Evolutionary conservation across 1,139 yeast genomes (phyloP).

Genomic region (Suhomyces terraborum): DNA sequence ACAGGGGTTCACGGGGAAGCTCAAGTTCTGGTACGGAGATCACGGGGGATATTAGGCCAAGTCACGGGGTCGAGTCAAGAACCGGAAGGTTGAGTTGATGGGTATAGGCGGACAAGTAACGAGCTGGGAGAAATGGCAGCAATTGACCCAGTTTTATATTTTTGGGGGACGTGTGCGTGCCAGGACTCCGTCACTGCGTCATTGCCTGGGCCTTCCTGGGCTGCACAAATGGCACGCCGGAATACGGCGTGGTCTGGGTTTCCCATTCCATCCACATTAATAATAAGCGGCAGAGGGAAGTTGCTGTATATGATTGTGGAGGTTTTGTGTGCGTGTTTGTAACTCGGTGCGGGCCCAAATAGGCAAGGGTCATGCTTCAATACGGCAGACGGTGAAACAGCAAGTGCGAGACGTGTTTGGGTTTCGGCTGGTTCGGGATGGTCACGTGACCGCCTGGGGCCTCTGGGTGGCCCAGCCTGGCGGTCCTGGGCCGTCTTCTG

Average conservation of each 20-base stretch:
- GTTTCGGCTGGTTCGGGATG: conserved; percentile 24
- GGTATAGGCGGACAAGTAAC: not conserved
- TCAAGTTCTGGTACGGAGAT: too few species aligned
- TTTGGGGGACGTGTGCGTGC: conserved; percentile 8
- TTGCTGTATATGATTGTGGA: conserved; percentile 13
- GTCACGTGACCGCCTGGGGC: conserved; percentile 7
- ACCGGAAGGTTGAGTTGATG: not conserved
- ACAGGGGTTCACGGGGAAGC: not conserved
- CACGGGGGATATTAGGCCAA: not conserved
- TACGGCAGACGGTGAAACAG: conserved; percentile 16
- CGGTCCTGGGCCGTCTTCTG: too few species aligned
- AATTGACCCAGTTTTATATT: conserved; percentile 6
- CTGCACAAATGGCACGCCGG: not conserved
- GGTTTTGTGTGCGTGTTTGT: conserved; percentile 11
- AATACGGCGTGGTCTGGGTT: conserved; percentile 5
- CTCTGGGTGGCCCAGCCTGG: too few species aligned
- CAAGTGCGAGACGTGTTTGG: conserved; percentile 15
- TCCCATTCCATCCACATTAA: conserved; percentile 11
- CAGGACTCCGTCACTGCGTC: conserved; percentile 8
- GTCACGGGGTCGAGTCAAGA: not conserved
- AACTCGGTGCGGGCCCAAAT: conserved; percentile 14
- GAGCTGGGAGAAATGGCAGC: not conserved
- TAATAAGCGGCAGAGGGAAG: conserved; percentile 8
- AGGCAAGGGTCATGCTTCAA: conserved; percentile 21
- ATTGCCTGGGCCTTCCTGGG: conserved; percentile 1